These are phyloP conservation scores for Dendryphion nanum DNA, from an alignment of 2,329 filamentous ascomycete genomes.

Conservation along the genomic window DNA sequence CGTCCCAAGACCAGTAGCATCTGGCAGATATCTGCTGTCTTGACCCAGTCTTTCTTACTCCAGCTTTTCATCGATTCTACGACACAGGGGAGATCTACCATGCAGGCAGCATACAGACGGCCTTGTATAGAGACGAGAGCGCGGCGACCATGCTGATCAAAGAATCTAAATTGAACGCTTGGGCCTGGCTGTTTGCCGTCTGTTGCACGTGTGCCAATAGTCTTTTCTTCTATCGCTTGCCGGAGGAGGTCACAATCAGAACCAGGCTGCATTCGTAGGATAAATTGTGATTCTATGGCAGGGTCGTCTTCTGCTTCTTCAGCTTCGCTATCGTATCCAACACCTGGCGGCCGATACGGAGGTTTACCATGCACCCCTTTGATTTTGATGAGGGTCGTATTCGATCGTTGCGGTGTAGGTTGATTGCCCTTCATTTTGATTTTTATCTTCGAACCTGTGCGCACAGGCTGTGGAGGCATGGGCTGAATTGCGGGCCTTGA, in stretches of 20 bases:
- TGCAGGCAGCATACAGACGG: constrained; percentile 69
- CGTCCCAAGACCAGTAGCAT: constrained; percentile 78
- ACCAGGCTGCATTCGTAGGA: constrained; percentile 84
- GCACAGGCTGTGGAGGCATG: constrained; percentile 7
- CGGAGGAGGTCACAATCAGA: constrained; percentile 82
- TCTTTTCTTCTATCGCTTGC: constrained; percentile 71
- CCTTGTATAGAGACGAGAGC: constrained; percentile 69
- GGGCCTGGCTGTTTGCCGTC: constrained; percentile 73
- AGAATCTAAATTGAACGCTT: constrained; percentile 77
- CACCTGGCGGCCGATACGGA: constrained; percentile 62
- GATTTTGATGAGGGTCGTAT: constrained; percentile 31
- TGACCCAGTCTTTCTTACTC: constrained; percentile 84
- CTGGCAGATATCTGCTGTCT: constrained; percentile 83
- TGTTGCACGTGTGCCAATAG: constrained; percentile 64
- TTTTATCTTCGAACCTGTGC: constrained; percentile 31
- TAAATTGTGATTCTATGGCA: constrained; percentile 82
- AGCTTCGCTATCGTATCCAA: constrained; percentile 95
- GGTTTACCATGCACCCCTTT: constrained; percentile 31
- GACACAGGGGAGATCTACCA: constrained; percentile 83
- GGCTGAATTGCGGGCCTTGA: background rate
- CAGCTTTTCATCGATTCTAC: constrained; percentile 92
- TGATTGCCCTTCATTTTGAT: constrained; percentile 20
- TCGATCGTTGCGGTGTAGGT: constrained; percentile 39
- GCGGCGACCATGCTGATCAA: constrained; percentile 71
- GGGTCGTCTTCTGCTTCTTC: constrained; percentile 88